Conservation (phyloP, 2,329 filamentous ascomycete species). For the Neonectria magnoliae region DNA sequence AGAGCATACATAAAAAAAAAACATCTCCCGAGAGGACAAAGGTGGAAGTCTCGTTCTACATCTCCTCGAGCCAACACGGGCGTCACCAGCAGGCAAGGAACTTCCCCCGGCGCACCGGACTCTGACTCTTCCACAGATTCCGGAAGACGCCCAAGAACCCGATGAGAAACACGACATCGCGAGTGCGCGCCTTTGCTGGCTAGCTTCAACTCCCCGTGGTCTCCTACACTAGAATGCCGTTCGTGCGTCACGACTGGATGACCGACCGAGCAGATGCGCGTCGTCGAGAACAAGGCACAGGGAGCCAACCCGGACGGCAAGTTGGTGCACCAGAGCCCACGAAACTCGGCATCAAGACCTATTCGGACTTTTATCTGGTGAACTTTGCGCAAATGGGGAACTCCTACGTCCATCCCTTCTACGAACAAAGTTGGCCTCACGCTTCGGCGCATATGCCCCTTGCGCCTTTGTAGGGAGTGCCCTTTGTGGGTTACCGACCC, state of each 20-base stretch:
- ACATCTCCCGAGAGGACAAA: not conserved
- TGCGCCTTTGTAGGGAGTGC: constrained; percentile 50
- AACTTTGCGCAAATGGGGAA: constrained; percentile 67
- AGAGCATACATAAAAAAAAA: not conserved
- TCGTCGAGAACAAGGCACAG: constrained; percentile 68
- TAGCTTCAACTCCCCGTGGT: constrained; percentile 61
- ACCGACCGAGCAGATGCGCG: constrained; percentile 65
- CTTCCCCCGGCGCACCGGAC: too few species aligned
- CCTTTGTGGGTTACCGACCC: constrained; percentile 46
- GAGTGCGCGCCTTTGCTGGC: constrained; percentile 61
- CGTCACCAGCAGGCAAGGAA: not conserved
- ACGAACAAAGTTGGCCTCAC: constrained; percentile 57
- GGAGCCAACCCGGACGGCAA: constrained; percentile 53
- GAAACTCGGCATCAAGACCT: constrained; percentile 63
- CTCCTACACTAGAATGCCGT: constrained; percentile 62
- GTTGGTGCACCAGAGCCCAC: constrained; percentile 62
- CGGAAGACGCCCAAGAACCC: not conserved
- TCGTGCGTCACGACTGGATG: constrained; percentile 68
- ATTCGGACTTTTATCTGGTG: constrained; percentile 61
- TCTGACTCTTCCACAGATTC: not conserved
- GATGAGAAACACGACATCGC: constrained; percentile 27
- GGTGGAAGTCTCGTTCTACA: not conserved
- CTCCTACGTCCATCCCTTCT: constrained; percentile 55
- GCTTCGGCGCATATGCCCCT: constrained; percentile 57
- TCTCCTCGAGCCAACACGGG: not conserved